Evolutionary conservation across 2,329 filamentous ascomycete species (phyloP), one percentile per base, ranked within the genome.

Genomic region (Beauveria brongniartii): DNA sequence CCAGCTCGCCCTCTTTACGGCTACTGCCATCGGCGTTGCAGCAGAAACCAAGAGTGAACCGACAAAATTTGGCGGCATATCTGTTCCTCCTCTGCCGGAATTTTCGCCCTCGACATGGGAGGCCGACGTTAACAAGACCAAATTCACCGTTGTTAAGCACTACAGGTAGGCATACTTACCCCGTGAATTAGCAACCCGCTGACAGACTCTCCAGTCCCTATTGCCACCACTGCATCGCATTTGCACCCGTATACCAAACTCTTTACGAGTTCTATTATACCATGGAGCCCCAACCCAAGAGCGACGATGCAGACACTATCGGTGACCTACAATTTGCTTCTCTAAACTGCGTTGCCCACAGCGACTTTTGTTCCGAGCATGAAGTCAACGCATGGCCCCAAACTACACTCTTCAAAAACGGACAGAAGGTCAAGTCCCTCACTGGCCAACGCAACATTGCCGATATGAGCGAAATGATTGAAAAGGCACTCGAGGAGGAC

Each of bases 251-350:
- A 55, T 97, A 86, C 80, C 92, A 97, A 75, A 97, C 92, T 5
- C 75, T 93, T 16, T 96, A 97, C 80, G 94, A 99, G 77, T 97
- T 87, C 74, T 99, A 97, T 78, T 79, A 91, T 77, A 97, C 92
- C 43, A 94, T 91, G 43, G 87, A 91, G 68, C 88, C 89, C 18
- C 77, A 87, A 72, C 67, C 78, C 76, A 68, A 78, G 73, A 66
- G 82, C 77, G 75, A 82, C 76, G 67, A 79, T 72, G 64, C 84
- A 75, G 76, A 80, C 46, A 74, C 76, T 30, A 97, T 97, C 70
- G 86, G 87, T 37, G 81, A 87, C 74, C 93, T 96, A 74, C 86
- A 90, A 67, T 97, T 99, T 70, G 93, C 83, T 34, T 85, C 83
- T 62, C 76, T 99, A 65, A 91, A 99, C 75, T 99, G 94, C 74